These are phyloP conservation scores for Paspalum notatum DNA, from an alignment of 176 grass and related monocot species.

Conservation along the genomic window DNA sequence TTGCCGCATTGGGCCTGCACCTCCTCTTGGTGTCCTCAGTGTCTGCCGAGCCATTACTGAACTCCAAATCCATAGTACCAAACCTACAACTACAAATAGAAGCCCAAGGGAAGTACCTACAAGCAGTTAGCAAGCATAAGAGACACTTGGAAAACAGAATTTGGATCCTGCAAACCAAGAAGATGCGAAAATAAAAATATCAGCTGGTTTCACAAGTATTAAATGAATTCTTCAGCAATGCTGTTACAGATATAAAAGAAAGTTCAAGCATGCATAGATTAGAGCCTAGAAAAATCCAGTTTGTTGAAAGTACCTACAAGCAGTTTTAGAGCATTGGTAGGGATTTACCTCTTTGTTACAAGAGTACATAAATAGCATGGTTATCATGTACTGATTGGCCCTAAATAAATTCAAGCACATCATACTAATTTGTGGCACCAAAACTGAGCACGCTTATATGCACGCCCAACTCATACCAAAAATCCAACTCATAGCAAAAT, in stretches of 20 bases:
- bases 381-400: not conserved
- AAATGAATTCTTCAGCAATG: slow-evolving; percentile 69
- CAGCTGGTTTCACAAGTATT: slow-evolving; percentile 74
- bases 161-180: no score
- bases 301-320: slow-evolving; percentile 63
- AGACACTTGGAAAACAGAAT: no score
- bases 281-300: slow-evolving; percentile 57
- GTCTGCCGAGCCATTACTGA: no score
- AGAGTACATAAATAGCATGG: not conserved
- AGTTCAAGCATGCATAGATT: slow-evolving; percentile 54
- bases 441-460: not conserved
- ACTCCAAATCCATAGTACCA: no score
- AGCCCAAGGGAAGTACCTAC: no score
- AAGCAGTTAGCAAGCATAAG: no score
- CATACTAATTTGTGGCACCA: slow-evolving; percentile 8
- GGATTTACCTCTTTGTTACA: not conserved
- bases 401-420: slow-evolving; percentile 21
- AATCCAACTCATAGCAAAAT: no score
- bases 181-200: slow-evolving; percentile 80
- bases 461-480: no score
- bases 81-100: no score
- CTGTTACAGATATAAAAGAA: slow-evolving; percentile 47
- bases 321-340: slow-evolving; percentile 23
- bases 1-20: no score
- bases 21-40: no score